Base-by-base conservation (phyloP, 306 rosid genomes). In the Mucuna pruriens region DNA sequence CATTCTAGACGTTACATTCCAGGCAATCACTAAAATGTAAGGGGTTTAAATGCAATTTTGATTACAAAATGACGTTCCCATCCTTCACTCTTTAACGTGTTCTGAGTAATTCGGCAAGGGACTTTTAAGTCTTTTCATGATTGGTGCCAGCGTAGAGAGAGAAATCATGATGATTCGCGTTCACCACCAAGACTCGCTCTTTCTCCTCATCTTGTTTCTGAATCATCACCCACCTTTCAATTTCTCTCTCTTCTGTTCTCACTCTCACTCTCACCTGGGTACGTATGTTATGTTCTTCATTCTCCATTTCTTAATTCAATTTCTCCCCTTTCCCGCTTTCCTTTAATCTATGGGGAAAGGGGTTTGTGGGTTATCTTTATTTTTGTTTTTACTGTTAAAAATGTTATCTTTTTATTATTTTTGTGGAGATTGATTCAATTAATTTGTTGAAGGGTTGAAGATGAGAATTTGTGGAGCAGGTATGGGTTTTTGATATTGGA, bases 401-500 rank as follows among this genome's bases (percentile, higher is more conserved):
- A 16, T 0, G 0, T 38, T 39, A 0, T 5, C 19, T 54, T 77
- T 77, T 77, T 77, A 42, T 71, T 54, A 7, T 63, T 60, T 6
- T 68, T 72, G 64, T 65, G 0, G 78, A 57, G 68, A 81, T 78
- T 85, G 86, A 78, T 85, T 85, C 55, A 8, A 4, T 52, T 82
- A 15, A 74, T 82, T 78, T 38, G 34, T 85, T 74, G 86, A 86
- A 86, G 89, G 84, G 62, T 70, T 79, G 85, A 86, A 86, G 86
- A 86, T 86, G 89, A 86, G 86, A 74, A 46, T 86, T 62, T 86
- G 85, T 79, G 74, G 87, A 79, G 82, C 89, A 86, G 89, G 89
- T 86, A 83, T 64, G 84, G 33, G 16, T 73, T n/a, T n/a, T n/a
- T 77, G 33, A 44, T 81, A 45, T 45, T 78, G 45, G 4, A 66